Evolutionary conservation across 1,284 basidiomycete genomes (phyloP), one percentile per base, ranked within the genome.

Genomic region (Cryptococcus wingfieldii): DNA sequence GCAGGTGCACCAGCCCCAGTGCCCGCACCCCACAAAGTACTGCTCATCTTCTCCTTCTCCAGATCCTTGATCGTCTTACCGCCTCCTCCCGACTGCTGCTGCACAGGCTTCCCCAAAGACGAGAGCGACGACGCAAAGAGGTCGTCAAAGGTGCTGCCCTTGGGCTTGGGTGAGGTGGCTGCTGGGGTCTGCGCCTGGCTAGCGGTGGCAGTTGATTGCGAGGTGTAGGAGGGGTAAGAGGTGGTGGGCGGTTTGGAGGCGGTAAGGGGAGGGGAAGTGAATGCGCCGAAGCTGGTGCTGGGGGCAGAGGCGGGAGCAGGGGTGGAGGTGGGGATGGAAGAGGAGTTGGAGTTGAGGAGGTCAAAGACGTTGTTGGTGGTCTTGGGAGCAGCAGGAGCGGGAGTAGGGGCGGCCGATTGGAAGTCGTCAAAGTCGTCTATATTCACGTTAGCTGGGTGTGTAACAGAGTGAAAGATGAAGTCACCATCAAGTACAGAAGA

Each of bases 371-470:
- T 72, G 44, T 66, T 65, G 54, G 77, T 77, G 43, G 59, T 13
- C 62, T 54, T 3, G 67, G 50, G 25, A n/a, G 61, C 59, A 4
- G 72, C 38, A 12, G 70, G 52, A 28, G 70, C 34, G 28, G 68
- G 57, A 28, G 67, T 45, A 5, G 70, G 55, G 14, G 79, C 61
- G 37, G 80, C 86, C 1, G 90, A 89, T 50, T 83, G 87, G 81
- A 95, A 96, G 73, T 94, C 92, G 60, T 86, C 88, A 72, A 96
- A 95, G 59, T 96, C 92, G 66, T 95, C 92, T 71, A 53, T 38
- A 28, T 56, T 47, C 23, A 27, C 54, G 42, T 69, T 64, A 53
- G 67, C 56, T 59, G n/a, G 3, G 7, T 14, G 12, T 46, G 34
- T 39, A 8, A 37, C 28, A 28, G 41, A 43, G 27, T 39, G 8